Evolutionary conservation across 1,139 yeast species (phyloP).

Genomic region (Zygoascus meyerae): DNA sequence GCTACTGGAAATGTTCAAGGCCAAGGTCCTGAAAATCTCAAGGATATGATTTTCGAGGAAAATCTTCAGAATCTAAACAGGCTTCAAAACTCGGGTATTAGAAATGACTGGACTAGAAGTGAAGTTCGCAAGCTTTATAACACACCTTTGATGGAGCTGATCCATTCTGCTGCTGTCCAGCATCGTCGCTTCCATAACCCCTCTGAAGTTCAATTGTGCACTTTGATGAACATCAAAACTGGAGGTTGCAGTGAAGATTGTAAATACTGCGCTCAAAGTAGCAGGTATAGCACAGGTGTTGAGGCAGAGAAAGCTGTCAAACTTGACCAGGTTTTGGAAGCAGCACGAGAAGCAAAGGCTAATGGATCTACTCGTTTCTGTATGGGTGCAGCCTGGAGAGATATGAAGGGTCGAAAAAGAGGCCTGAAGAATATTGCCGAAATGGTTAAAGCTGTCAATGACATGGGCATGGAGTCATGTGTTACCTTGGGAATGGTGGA

Average conservation of each 20-base stretch:
- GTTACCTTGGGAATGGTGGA: constrained; percentile 77
- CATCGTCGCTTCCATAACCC: constrained; percentile 68
- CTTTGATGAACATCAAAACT: constrained; percentile 65
- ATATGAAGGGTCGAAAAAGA: constrained; percentile 70
- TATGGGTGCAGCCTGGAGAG: constrained; percentile 89
- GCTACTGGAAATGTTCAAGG: not conserved
- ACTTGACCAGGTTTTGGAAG: constrained; percentile 55
- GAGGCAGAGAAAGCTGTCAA: constrained; percentile 60
- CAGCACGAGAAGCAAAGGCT: constrained; percentile 58
- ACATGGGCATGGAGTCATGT: constrained; percentile 68
- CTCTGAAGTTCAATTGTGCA: constrained; percentile 65
- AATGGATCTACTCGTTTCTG: constrained; percentile 77
- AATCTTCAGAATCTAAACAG: not conserved
- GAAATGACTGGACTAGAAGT: constrained; percentile 48
- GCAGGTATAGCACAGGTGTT: constrained; percentile 61
- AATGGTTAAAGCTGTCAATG: constrained; percentile 63
- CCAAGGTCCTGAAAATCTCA: not conserved
- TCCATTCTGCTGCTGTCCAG: constrained; percentile 56
- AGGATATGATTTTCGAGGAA: not conserved
- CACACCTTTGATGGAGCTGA: constrained; percentile 56
- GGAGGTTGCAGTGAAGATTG: constrained; percentile 85
- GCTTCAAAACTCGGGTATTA: not conserved
- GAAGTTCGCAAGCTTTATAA: constrained; percentile 56
- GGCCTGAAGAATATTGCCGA: constrained; percentile 57
- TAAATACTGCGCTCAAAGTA: constrained; percentile 73